A percentile compares a stretch with the other conserved stretches of the same genome.
These are phyloP conservation scores for Plantago elongata DNA, from an alignment of 257 asterid genomes.

Conservation along the genomic window DNA sequence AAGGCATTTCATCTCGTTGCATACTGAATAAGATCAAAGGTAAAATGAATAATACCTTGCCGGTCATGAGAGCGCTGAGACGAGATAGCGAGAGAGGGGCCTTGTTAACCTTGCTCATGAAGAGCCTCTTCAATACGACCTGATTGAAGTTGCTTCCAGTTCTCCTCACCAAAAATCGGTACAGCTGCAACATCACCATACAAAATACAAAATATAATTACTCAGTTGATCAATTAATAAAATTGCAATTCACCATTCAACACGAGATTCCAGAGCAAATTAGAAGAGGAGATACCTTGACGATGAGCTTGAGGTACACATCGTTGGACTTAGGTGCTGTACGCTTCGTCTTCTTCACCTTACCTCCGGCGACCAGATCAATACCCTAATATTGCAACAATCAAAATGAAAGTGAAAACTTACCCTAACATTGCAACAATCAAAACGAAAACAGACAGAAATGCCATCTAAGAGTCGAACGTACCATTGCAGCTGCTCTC, in stretches of 20 bases:
- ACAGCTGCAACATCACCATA: constrained; percentile 37
- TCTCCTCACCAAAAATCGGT: constrained; percentile 85
- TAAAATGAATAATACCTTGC: constrained; percentile 45
- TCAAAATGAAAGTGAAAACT: not conserved
- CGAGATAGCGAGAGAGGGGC: constrained; percentile 85
- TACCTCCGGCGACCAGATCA: constrained; percentile 66
- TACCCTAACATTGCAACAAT: too few species aligned
- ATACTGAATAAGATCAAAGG: not conserved
- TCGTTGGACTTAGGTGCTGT: constrained; percentile 56
- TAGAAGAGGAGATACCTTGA: constrained; percentile 33
- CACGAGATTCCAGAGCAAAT: not conserved
- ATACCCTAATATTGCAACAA: constrained; percentile 38
- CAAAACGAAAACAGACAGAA: too few species aligned
- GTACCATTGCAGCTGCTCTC: constrained; percentile 9
- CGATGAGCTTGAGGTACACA: constrained; percentile 57
- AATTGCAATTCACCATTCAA: not conserved
- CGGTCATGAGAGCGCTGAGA: constrained; percentile 52
- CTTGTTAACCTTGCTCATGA: constrained; percentile 88
- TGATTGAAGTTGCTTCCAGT: constrained; percentile 84
- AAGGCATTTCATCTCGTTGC: not conserved
- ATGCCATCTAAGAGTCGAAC: not conserved
- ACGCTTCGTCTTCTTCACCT: constrained; percentile 62
- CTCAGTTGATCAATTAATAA: not conserved
- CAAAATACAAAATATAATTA: constrained; percentile 2
- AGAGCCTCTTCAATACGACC: constrained; percentile 74